Conservation (phyloP, 306 rosid genomes). For the Prunus mira region DNA sequence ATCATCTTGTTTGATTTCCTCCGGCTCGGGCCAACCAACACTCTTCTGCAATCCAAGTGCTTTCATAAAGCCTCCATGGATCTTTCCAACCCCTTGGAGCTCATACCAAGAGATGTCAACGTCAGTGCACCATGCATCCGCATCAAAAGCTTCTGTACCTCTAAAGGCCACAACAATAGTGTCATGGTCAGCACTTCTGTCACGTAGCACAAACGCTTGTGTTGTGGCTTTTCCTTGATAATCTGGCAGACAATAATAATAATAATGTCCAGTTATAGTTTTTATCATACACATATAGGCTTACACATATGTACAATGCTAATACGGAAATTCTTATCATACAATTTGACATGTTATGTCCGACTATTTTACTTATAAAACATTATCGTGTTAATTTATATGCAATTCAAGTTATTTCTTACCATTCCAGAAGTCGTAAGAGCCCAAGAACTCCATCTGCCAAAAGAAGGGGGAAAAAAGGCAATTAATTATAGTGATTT, state of each 20-base stretch:
- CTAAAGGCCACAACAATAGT: slow-evolving; percentile 68
- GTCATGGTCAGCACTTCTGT: slow-evolving; percentile 38
- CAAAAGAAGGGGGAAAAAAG: not conserved
- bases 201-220: slow-evolving; percentile 51
- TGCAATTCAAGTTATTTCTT: slow-evolving; percentile 8
- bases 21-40: slow-evolving; percentile 60
- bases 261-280: not conserved
- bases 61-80: slow-evolving; percentile 82
- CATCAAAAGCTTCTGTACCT: slow-evolving; percentile 74
- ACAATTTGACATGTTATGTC: too few relatives aligned
- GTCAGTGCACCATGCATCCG: slow-evolving; percentile 80
- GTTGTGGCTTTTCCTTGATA: slow-evolving; percentile 61
- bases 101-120: slow-evolving; percentile 80
- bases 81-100: slow-evolving; percentile 43
- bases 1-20: slow-evolving; percentile 21
- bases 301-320: too few relatives aligned
- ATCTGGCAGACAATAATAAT: slow-evolving; percentile 27
- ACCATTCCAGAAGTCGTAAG: slow-evolving; percentile 75
- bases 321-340: too few relatives aligned
- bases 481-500: not conserved
- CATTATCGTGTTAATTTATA: not conserved
- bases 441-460: slow-evolving; percentile 68
- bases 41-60: slow-evolving; percentile 58
- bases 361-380: too few relatives aligned
- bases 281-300: too few relatives aligned